Evolutionary conservation across 1,284 basidiomycete species (phyloP).

Genomic region (Heliocybe sulcata): DNA sequence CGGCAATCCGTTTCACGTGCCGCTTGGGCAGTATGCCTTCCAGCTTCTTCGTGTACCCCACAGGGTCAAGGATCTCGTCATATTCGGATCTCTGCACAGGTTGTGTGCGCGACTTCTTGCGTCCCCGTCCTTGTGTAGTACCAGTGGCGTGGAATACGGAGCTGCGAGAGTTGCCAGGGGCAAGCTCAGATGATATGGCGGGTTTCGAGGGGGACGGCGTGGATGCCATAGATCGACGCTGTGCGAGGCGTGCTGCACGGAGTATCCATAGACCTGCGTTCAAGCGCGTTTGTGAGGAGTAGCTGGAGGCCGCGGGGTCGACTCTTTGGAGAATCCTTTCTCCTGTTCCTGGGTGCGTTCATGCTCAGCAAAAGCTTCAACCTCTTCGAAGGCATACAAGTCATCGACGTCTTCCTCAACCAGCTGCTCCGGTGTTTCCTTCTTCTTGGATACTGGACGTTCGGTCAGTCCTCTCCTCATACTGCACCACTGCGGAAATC

Average conservation of each 20-base stretch:
- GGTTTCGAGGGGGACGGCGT: background rate
- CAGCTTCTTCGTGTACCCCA: background rate
- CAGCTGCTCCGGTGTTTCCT: background rate
- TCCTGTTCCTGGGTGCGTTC: background rate
- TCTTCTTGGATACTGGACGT: background rate
- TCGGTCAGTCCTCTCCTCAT: constrained; percentile 9
- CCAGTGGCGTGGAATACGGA: background rate
- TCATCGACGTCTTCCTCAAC: background rate
- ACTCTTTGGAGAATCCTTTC: background rate
- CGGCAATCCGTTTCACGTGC: background rate
- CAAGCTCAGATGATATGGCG: background rate
- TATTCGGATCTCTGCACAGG: background rate
- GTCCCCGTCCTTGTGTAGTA: background rate
- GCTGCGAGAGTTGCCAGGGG: background rate
- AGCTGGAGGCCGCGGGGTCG: background rate
- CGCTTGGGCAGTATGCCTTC: background rate
- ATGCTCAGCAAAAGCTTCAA: background rate
- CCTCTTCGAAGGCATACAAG: background rate
- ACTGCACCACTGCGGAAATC: too few relatives aligned
- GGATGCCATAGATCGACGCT: background rate
- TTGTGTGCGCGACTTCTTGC: background rate
- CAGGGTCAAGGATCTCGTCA: background rate
- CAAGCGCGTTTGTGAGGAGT: background rate
- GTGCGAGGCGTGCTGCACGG: background rate
- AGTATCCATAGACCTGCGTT: background rate